Evolutionary conservation across 106 monocot genomes (phyloP), one percentile per base, ranked within the genome.

Genomic region (Xerophyta viscosa): DNA sequence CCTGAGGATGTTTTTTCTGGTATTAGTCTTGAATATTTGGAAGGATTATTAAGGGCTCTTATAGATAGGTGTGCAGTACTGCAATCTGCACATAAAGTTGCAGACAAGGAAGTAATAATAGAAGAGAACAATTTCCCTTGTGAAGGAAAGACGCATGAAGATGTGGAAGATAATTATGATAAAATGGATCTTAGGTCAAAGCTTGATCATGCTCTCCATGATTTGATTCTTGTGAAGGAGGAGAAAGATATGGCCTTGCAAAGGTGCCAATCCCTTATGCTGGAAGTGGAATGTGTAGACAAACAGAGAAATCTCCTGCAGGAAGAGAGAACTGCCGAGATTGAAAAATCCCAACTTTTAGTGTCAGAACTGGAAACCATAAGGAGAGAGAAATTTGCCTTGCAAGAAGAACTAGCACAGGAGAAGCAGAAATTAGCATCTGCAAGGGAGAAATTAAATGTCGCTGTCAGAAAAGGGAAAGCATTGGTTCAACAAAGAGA

Each of bases 391-490:
- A 78, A 66, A 55, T 66, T 79, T 63, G 49, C 56, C 50, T 73
- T 89, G 58, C 68, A 80, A 63, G 86, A 80, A 31, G 66, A 86
- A 53, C 64, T 98, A 43, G 68, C 24, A 60, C 85, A 78, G 52
- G 91, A 91, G 70, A 77, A 72, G 72, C 81, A 91, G 42, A 81
- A 68, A 44, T 71, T 57, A 56, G 68, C 81, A 44, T 75, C 81
- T 29, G 46, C 66, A 26, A 89, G 71, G 76, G 96, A 98, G 52
- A 98, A 98, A 61, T 57, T 98, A 57, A 89, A 89, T 63, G 54
- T 89, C 51, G 96, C 96, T 61, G 90, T 98, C 41, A 82, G 90
- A 61, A 98, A 98, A 79, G 96, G 96, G 7, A 98, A 98, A 64
- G 81, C 67, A 10, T 66, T 98, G 29, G 82, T 98, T 56, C 96